Percentiles rank a stretch among this genome's conserved stretches.
Evolutionary conservation across 805 yeast species (phyloP).

Genomic region (Vanderwaltozyma verrucispora): DNA sequence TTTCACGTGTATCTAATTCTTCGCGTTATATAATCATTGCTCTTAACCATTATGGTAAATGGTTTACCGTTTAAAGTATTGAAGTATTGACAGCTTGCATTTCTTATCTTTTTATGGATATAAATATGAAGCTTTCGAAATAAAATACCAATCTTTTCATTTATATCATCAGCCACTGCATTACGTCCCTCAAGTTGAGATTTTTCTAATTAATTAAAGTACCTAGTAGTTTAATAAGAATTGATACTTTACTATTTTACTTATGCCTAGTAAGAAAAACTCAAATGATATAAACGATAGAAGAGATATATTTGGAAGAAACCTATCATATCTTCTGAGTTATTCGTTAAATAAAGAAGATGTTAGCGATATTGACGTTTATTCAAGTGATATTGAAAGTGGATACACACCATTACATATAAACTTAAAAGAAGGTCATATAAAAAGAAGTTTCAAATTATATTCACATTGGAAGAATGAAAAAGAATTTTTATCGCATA

Average conservation of each 20-base stretch:
- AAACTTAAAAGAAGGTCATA: slow-evolving; percentile 31
- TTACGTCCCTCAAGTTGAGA: too few relatives aligned
- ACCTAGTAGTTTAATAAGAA: too few relatives aligned
- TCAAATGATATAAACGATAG: slow-evolving; percentile 6
- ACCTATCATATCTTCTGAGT: slow-evolving; percentile 19
- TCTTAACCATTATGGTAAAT: too few relatives aligned
- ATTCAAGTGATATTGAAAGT: slow-evolving; percentile 55
- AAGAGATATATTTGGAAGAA: slow-evolving; percentile 65
- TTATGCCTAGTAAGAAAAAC: slow-evolving; percentile 6
- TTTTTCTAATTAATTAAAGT: not conserved
- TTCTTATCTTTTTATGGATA: too few relatives aligned
- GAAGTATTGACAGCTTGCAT: too few relatives aligned
- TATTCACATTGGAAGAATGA: slow-evolving; percentile 21
- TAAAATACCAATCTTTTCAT: too few relatives aligned
- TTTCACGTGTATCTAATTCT: too few relatives aligned
- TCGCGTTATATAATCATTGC: too few relatives aligned
- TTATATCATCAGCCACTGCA: too few relatives aligned
- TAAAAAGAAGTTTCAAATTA: slow-evolving; percentile 23
- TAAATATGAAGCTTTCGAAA: too few relatives aligned
- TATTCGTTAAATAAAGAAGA: slow-evolving; percentile 10
- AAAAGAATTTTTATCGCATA: slow-evolving; percentile 12
- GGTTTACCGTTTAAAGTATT: too few relatives aligned
- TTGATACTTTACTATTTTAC: not conserved
- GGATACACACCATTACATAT: slow-evolving; percentile 78
- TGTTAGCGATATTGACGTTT: slow-evolving; percentile 26